Conservation (phyloP, 176 grass and related monocot species). For the Guadua angustifolia region DNA sequence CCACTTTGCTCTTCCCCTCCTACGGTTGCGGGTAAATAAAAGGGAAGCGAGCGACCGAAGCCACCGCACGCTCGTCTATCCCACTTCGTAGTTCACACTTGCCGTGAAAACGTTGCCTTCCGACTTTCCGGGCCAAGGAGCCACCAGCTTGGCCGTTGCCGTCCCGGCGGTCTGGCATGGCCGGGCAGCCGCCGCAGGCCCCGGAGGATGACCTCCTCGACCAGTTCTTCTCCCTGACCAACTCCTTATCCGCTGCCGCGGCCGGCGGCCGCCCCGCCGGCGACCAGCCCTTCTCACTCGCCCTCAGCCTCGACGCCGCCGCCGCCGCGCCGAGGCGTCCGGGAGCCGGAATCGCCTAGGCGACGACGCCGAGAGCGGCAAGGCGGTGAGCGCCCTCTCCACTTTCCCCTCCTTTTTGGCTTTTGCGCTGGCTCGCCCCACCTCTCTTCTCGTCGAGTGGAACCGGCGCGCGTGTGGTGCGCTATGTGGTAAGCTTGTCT, state of each 20-base stretch:
- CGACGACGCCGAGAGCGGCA: slow-evolving; percentile 55
- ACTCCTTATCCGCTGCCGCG: slow-evolving; percentile 41
- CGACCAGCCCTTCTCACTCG: slow-evolving; percentile 71
- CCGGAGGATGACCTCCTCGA: slow-evolving; percentile 91
- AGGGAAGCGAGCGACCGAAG: slow-evolving; percentile 2
- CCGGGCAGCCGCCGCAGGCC: slow-evolving; percentile 58
- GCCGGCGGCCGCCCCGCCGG: slow-evolving; percentile 48
- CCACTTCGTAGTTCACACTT: slow-evolving; percentile 27
- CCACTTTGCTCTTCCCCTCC: too few species aligned
- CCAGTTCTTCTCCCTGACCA: slow-evolving; percentile 78
- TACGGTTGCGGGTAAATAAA: slow-evolving; percentile 21
- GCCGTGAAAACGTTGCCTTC: slow-evolving; percentile 23
- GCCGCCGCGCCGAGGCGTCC: slow-evolving; percentile 54
- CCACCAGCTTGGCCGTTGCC: background rate
- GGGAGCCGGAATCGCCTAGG: slow-evolving; percentile 64
- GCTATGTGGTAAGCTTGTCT: slow-evolving; percentile 24
- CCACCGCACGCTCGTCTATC: background rate
- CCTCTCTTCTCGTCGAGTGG: background rate
- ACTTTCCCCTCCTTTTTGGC: slow-evolving; percentile 38
- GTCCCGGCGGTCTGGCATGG: slow-evolving; percentile 46
- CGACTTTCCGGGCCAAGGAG: background rate
- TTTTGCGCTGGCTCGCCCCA: slow-evolving; percentile 33
- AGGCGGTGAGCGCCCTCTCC: slow-evolving; percentile 56
- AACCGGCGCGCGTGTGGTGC: background rate
- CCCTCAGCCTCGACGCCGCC: slow-evolving; percentile 75